Evolutionary conservation across 2,329 filamentous ascomycete species (phyloP).

Genomic region (Trichoderma sp.): DNA sequence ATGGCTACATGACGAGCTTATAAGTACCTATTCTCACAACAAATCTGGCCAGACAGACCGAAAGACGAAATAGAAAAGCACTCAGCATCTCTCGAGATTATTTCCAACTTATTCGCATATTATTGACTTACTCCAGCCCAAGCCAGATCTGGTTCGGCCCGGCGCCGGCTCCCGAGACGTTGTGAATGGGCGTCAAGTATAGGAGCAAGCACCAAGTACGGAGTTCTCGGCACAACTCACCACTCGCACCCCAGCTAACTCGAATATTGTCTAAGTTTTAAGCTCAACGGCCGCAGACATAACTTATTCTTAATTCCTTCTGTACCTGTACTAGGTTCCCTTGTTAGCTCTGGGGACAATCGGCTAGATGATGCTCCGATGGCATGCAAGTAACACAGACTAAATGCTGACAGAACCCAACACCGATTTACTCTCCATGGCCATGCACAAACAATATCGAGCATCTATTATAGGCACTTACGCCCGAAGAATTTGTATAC

Average conservation of each 20-base stretch:
- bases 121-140: background rate
- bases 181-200: background rate
- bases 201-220: background rate
- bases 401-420: slow-evolving; percentile 8
- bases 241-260: background rate
- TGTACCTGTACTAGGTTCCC: background rate
- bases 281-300: background rate
- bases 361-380: slow-evolving; percentile 23
- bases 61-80: background rate
- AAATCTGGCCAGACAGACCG: background rate
- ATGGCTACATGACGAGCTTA: background rate
- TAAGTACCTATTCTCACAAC: background rate
- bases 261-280: background rate
- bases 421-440: background rate
- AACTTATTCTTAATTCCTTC: background rate
- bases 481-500: background rate
- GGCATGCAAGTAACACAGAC: slow-evolving; percentile 5
- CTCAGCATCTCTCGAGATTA: background rate
- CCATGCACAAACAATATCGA: background rate
- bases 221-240: background rate
- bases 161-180: background rate
- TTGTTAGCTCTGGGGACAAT: background rate
- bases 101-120: background rate
- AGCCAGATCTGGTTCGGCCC: slow-evolving; percentile 1
- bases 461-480: background rate